Base-by-base conservation (phyloP, 2,329 filamentous ascomycete species). In the Colletotrichum noveboracense region DNA sequence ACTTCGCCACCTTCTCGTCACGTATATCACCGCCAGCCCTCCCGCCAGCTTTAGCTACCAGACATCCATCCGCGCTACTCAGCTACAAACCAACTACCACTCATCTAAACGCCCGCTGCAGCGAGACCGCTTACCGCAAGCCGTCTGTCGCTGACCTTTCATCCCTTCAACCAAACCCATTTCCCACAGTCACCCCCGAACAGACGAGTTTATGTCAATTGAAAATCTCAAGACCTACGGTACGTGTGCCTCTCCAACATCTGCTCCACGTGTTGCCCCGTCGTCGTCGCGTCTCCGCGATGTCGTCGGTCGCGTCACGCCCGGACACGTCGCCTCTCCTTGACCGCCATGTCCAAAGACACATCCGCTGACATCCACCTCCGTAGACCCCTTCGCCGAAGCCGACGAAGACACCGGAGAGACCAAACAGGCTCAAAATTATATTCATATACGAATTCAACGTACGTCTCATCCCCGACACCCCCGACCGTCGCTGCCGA, bases 401-500 rank as follows among this genome's bases (percentile, higher is more conserved):
- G 97, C 96, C 93, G 97, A 98, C 95, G 96, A 98, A 94, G 96
- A 98, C 88, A 96, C 94, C 88, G 96, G 96, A 91, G 95, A 98
- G 90, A 94, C 93, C 86, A 97, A 97, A 89, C 94, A 97, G 91
- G 93, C 94, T 86, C 95, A 98, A 89, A 97, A 98, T 89, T 98
- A 98, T 88, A 98, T 98, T 87, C 97, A 98, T 90, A 98, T 99
- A 88, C 96, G 97, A 89, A 98, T 98, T 87, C 97, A 99, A 87
- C 97, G 96, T 98, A 93, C 85, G 94, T 93, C 38, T 70, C 36
- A 4, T 13, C 55, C 28, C 4, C 12, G 10, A 18, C 26, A 67
- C 61, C 70, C 78, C 58, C 18, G 12, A 26, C 18, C 26, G 14
- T 9, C 12, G 21, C 5, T 16, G 16, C 14, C 32, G 55, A 60